Evolutionary conservation across 2,329 filamentous ascomycete species (phyloP), one percentile per base, ranked within the genome.

Genomic region (Didymella segeticola): DNA sequence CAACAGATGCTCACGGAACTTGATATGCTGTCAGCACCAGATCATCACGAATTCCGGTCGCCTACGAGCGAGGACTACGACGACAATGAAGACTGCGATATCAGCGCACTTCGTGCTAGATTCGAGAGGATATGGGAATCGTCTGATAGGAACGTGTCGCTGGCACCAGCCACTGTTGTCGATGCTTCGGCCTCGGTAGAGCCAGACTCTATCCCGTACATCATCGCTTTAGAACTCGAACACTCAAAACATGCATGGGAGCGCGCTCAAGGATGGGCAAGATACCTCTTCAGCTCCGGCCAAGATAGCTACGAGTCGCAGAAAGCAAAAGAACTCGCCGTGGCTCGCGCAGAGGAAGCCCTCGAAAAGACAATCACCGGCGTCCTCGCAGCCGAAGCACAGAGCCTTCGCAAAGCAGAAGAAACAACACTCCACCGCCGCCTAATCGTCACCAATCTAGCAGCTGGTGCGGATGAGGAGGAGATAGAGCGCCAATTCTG

Each of bases 391-490:
- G 63, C 58, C 4, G 57, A 66, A 15, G 33, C 53, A 22, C 36
- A 25, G 9, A 53, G 59, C 22, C 43, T 12, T 5, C 48, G 27
- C 10, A 37, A 37, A 1, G 57, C 62, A 37, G 57, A 66, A 19
- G 48, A 53, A 17, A 50, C 34, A 2, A 52, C 43, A 20, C 41
- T 63, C 0, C 46, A 51, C 6, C 23, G 47, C 15, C 60, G 63
- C 12, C 48, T 72, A 5, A 48, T 70, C 14, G 50, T 70, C 7
- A 61, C 60, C 6, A 69, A 70, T 17, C 53, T 73, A 17, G 68
- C 70, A n/a, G 65, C 65, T 4, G 60, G 48, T 31, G 63, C 62
- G 10, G 58, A 57, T 3, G 43, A 43, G 25, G 43, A 63, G 8
- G 64, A 65, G 11, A 19, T 71, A 1, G 27, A 46, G 9, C 10